Conservation (phyloP, 2,329 filamentous ascomycete genomes). For the Neofusicoccum cordaticola region DNA sequence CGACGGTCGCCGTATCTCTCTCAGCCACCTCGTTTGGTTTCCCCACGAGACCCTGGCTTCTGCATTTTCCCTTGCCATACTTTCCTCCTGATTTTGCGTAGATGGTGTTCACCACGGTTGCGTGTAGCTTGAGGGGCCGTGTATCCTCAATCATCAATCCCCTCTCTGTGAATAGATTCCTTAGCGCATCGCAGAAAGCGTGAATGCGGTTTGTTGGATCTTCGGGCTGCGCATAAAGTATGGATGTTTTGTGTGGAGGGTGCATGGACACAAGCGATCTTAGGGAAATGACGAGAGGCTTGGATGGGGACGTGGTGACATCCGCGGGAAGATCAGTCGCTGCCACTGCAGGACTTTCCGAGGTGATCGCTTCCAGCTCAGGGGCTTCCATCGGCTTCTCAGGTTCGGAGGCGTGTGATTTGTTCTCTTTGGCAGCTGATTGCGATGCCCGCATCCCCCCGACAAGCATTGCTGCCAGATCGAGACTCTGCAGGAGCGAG, state of each 20-base stretch:
- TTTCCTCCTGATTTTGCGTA: slow-evolving; percentile 57
- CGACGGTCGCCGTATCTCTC: background rate
- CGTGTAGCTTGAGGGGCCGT: slow-evolving; percentile 71
- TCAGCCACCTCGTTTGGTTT: background rate
- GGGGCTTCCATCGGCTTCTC: background rate
- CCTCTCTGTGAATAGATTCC: slow-evolving; percentile 52
- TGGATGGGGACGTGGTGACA: background rate
- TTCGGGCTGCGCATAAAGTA: slow-evolving; percentile 63
- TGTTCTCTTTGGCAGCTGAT: background rate
- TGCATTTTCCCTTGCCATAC: slow-evolving; percentile 27
- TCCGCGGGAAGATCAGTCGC: slow-evolving; percentile 25
- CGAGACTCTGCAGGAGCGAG: slow-evolving; percentile 39
- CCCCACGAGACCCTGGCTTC: slow-evolving; percentile 17
- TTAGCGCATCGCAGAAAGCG: slow-evolving; percentile 58
- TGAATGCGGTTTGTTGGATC: slow-evolving; percentile 54
- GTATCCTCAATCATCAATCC: slow-evolving; percentile 58
- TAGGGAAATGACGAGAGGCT: slow-evolving; percentile 43
- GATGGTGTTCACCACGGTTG: slow-evolving; percentile 81
- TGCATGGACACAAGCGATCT: slow-evolving; percentile 61
- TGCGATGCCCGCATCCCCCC: slow-evolving; percentile 26
- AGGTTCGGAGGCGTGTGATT: background rate
- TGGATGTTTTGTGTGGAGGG: slow-evolving; percentile 52
- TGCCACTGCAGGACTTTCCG: background rate
- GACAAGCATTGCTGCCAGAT: slow-evolving; percentile 40
- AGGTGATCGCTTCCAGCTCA: slow-evolving; percentile 15